A percentile compares a stretch with the other conserved stretches of the same genome.
Evolutionary conservation across 164 flowering plant species (phyloP).

Genomic region (Euptelea pleiosperma): DNA sequence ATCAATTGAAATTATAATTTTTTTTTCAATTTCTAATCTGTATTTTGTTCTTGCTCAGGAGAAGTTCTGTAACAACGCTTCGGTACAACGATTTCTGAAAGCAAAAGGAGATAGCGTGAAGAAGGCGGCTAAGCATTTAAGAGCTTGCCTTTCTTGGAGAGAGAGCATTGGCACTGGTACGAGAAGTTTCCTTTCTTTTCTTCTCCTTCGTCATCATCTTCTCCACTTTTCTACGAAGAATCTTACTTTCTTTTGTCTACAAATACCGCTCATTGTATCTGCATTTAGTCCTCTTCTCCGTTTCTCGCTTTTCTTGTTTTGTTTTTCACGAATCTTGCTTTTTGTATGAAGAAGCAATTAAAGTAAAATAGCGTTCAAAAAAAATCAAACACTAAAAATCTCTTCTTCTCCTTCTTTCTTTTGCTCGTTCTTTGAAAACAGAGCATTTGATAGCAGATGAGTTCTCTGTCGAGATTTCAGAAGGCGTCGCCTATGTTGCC

Average conservation of each 20-base stretch:
- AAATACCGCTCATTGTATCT: conserved; percentile 8
- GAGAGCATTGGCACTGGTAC: conserved; percentile 79
- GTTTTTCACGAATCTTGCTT: conserved; percentile 31
- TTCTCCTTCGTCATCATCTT: too few relatives aligned
- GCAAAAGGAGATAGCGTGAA: conserved; percentile 83
- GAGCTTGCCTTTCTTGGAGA: conserved; percentile 91
- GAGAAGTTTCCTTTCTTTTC: background rate
- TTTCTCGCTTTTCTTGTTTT: conserved; percentile 19
- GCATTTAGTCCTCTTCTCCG: too few relatives aligned
- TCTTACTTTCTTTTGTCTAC: conserved; percentile 13
- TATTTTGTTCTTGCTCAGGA: conserved; percentile 45
- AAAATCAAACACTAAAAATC: too few relatives aligned
- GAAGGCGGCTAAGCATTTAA: conserved; percentile 83
- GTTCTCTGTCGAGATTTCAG: conserved; percentile 86
- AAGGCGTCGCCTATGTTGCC: conserved; percentile 86
- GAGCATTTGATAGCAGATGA: conserved; percentile 92
- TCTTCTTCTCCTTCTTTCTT: background rate
- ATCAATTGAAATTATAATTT: background rate
- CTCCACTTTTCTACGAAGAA: conserved; percentile 11
- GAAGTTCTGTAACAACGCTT: conserved; percentile 79
- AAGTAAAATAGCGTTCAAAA: conserved; percentile 19
- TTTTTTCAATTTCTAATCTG: background rate
- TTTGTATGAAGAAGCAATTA: conserved; percentile 26
- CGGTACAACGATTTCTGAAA: conserved; percentile 77
- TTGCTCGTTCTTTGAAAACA: conserved; percentile 25